Base-by-base conservation (phyloP, 2,329 filamentous ascomycete species). In the Ophiosphaerella narmari region DNA sequence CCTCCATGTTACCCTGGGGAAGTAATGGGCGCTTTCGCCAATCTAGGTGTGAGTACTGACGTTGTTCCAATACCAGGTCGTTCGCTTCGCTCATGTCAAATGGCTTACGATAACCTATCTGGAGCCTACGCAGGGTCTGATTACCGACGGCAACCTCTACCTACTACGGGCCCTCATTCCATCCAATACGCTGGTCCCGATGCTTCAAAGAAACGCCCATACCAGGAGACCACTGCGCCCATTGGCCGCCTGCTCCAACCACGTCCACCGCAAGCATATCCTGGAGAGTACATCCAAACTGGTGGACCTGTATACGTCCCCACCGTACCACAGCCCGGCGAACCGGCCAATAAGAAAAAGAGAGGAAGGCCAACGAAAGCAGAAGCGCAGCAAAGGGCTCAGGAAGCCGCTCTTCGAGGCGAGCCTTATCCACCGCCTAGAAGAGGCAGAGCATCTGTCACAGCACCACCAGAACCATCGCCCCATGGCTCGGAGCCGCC, bases 291-390 rank as follows among this genome's bases (percentile, higher is more conserved):
- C 49, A 55, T 67, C 33, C 48, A 60, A 21, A 50, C 56, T 21
- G 65, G 57, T 32, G 55, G 59, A 11, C 69, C 68, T 35, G 51
- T 68, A 2, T 73, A 73, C 46, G 39, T 57, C 32, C 62, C 66
- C 16, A 39, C 56, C 33, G 63, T 66, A 34, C 63, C 63, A 11
- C 57, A 67, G 5, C 52, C 63, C 21, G 67, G 68, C 24, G 72
- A 74, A 44, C 68, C 71, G 36, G 63, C 68, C 31, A 72, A 71
- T 53, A 79, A 78, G 57, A 76, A 78, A 57, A 79, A 78, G 60
- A 71, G 77, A 45, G 77, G 77, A 26, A 68, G 77, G 46, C 77
- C 77, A 7, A 78, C 77, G 4, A 80, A 79, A 52, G 76, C 74
- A 47, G 75, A 78, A 57, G 72, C 74, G 34, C 72, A 77, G 48